Conservation (phyloP, 176 grass and related monocot genomes). For the Eleusine coracana region DNA sequence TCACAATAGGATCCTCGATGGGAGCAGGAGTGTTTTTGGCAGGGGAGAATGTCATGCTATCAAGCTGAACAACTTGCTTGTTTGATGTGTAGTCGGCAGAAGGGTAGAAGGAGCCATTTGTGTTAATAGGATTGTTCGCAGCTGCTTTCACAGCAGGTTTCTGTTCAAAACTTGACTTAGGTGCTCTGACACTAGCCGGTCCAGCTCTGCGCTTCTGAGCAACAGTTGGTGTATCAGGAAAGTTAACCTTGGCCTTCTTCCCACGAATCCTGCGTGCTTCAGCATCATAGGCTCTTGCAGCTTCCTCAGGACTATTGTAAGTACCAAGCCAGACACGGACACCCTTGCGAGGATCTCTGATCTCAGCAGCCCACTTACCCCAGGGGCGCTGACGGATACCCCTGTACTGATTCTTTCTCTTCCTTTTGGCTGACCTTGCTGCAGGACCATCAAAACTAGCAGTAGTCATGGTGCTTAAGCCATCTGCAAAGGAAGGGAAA, state of each 20-base stretch:
- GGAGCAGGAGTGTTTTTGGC: constrained; percentile 42
- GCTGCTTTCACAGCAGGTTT: constrained; percentile 41
- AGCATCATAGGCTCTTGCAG: constrained; percentile 90
- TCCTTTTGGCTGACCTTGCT: constrained; percentile 65
- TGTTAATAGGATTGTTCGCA: constrained; percentile 35
- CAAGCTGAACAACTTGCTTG: constrained; percentile 41
- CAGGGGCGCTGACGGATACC: constrained; percentile 96
- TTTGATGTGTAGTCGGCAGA: constrained; percentile 44
- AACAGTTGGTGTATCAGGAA: constrained; percentile 55
- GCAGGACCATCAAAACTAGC: constrained; percentile 53
- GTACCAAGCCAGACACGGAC: constrained; percentile 97
- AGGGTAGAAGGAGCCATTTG: constrained; percentile 40
- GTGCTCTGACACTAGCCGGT: constrained; percentile 28
- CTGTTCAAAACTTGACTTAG: constrained; percentile 40
- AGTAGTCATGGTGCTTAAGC: constrained; percentile 47
- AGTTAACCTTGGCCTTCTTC: constrained; percentile 98
- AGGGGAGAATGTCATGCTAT: constrained; percentile 24
- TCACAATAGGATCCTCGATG: constrained; percentile 41
- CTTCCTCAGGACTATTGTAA: constrained; percentile 96
- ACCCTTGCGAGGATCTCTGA: constrained; percentile 92
- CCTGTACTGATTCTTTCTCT: constrained; percentile 90
- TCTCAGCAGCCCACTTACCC: constrained; percentile 99
- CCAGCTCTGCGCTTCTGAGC: constrained; percentile 43
- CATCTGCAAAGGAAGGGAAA: constrained; percentile 46
- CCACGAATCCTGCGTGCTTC: constrained; percentile 92